Percentiles rank a stretch among this genome's conserved stretches.
These are phyloP conservation scores for Cytospora paraplurivora DNA, from an alignment of 2,329 filamentous ascomycete genomes.

Conservation along the genomic window DNA sequence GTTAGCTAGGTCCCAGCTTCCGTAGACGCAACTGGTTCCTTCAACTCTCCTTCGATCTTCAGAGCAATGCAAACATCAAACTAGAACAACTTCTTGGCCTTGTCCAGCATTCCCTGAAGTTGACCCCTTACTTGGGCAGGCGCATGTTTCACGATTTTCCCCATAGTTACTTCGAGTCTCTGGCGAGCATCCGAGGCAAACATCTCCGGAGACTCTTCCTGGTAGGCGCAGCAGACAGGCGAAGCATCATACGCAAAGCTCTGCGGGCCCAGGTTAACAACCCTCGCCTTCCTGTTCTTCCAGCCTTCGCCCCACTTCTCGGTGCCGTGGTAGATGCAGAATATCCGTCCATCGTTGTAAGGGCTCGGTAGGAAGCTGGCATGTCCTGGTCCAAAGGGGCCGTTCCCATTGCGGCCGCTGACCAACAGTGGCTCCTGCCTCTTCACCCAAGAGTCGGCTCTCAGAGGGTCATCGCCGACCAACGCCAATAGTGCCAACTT, in stretches of 20 bases:
- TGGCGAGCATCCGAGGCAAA: background rate
- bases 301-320: constrained; percentile 30
- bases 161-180: constrained; percentile 9
- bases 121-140: constrained; percentile 8
- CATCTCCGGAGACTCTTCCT: constrained; percentile 11
- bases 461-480: constrained; percentile 28
- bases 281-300: constrained; percentile 30
- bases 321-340: constrained; percentile 31
- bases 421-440: constrained; percentile 23
- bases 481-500: constrained; percentile 29
- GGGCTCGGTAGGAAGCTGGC: constrained; percentile 30
- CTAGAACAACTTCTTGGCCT: constrained; percentile 19
- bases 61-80: background rate
- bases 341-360: constrained; percentile 27
- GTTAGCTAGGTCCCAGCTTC: background rate
- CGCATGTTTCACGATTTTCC: constrained; percentile 18
- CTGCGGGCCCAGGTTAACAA: constrained; percentile 26
- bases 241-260: constrained; percentile 26
- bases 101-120: constrained; percentile 11
- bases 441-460: constrained; percentile 25
- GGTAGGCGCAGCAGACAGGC: constrained; percentile 28
- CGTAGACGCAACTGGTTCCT: too few relatives aligned
- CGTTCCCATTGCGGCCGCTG: constrained; percentile 23
- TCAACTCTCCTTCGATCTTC: background rate
- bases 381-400: constrained; percentile 31